phyloP scores from a whole-genome alignment of 2,329 filamentous ascomycete genomes.

The Orbilia blumenaviensis region DNA sequence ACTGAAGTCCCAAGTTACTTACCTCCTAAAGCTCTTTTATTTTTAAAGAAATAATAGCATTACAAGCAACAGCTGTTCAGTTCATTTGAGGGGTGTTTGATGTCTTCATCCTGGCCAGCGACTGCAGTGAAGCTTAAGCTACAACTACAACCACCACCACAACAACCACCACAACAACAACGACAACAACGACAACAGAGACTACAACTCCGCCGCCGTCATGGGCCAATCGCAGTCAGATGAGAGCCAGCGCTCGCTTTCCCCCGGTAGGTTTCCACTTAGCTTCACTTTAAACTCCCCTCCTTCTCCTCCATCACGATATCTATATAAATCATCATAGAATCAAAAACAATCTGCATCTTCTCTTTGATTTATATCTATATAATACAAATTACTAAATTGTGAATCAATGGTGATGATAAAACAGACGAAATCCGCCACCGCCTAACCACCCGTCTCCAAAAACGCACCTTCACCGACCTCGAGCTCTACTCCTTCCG shows the following conservation, averaged over 20 bases:
- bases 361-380: too few species aligned
- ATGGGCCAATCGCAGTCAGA: slow-evolving; percentile 51
- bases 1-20: too few species aligned
- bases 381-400: background rate
- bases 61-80: too few species aligned
- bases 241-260: slow-evolving; percentile 16
- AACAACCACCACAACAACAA: too few species aligned
- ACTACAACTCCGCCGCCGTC: too few species aligned
- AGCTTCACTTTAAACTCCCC: background rate
- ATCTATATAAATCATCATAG: background rate
- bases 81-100: too few species aligned
- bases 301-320: background rate
- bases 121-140: background rate
- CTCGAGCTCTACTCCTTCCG: slow-evolving; percentile 78
- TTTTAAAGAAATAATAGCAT: too few species aligned
- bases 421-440: slow-evolving; percentile 55
- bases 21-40: too few species aligned
- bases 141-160: background rate
- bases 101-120: background rate
- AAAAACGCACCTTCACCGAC: slow-evolving; percentile 74
- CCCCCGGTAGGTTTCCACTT: slow-evolving; percentile 20
- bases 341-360: too few species aligned
- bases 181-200: too few species aligned
- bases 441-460: slow-evolving; percentile 64
- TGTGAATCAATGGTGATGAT: background rate